Conservation (phyloP, 768 basidiomycete genomes). For the Calocera viscosa region DNA sequence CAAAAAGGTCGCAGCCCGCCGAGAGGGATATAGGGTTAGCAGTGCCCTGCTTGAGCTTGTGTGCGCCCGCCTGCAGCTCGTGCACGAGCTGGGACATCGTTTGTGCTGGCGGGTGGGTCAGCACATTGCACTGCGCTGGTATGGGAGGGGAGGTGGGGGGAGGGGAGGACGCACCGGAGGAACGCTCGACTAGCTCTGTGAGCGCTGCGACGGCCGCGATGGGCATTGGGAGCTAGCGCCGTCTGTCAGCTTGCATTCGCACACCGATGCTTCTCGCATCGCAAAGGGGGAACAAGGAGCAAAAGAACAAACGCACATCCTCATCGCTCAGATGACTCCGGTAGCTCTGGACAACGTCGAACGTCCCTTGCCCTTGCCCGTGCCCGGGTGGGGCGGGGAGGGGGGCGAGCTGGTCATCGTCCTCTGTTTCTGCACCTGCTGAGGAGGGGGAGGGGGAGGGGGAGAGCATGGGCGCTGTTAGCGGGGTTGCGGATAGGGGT, state of each 20-base stretch:
- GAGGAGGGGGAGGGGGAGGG: background rate
- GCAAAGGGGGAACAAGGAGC: no score
- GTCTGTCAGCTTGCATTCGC: slow-evolving; percentile 5
- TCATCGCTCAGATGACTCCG: slow-evolving; percentile 49
- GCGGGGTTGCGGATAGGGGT: background rate
- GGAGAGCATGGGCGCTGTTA: background rate
- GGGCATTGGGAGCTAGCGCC: slow-evolving; percentile 55
- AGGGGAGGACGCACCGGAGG: slow-evolving; percentile 61
- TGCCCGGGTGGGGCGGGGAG: background rate
- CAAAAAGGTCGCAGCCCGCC: slow-evolving; percentile 84
- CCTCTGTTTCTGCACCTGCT: no score
- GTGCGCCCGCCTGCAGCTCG: slow-evolving; percentile 64
- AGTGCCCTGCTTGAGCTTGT: slow-evolving; percentile 45
- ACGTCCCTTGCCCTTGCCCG: no score
- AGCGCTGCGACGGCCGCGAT: slow-evolving; percentile 80
- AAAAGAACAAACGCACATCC: slow-evolving; percentile 38
- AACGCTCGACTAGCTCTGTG: slow-evolving; percentile 66
- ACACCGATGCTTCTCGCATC: no score
- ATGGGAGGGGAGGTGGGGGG: no score
- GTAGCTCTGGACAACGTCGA: slow-evolving; percentile 45
- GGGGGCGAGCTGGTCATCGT: background rate
- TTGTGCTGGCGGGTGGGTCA: slow-evolving; percentile 40
- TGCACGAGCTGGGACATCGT: slow-evolving; percentile 89
- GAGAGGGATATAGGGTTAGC: slow-evolving; percentile 72
- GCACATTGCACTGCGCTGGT: no score